A percentile compares a stretch with the other conserved stretches of the same genome.
Evolutionary conservation across 2,329 filamentous ascomycete genomes (phyloP).

Genomic region (Thielaviopsis euricoi): DNA sequence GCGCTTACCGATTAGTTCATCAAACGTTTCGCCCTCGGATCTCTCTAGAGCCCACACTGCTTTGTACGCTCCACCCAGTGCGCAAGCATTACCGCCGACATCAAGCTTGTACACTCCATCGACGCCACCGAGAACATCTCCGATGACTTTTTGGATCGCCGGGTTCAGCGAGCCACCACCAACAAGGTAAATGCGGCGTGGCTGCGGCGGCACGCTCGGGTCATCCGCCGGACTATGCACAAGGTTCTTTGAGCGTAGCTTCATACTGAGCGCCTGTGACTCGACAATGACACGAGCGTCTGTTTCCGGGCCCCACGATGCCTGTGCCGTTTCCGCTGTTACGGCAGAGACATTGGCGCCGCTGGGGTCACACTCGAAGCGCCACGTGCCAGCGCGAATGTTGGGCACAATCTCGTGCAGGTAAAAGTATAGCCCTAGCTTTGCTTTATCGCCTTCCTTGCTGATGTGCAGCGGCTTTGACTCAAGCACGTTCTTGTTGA

Average conservation of each 20-base stretch:
- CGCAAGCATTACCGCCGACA: slow-evolving; percentile 89
- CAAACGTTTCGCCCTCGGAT: slow-evolving; percentile 55
- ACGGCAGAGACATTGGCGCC: slow-evolving; percentile 30
- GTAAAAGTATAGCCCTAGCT: slow-evolving; percentile 86
- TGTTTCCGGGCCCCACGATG: slow-evolving; percentile 34
- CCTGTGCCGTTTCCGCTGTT: slow-evolving; percentile 18
- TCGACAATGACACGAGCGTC: slow-evolving; percentile 83
- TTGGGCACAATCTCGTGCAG: slow-evolving; percentile 93
- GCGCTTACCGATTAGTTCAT: slow-evolving; percentile 65
- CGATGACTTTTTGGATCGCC: slow-evolving; percentile 70
- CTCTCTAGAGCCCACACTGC: slow-evolving; percentile 82
- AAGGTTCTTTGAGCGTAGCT: slow-evolving; percentile 65
- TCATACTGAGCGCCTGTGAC: slow-evolving; percentile 84
- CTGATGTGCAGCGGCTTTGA: slow-evolving; percentile 53
- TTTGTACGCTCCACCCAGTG: slow-evolving; percentile 86
- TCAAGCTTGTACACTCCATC: slow-evolving; percentile 91
- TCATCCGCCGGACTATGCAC: slow-evolving; percentile 36
- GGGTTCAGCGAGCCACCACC: slow-evolving; percentile 82
- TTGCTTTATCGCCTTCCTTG: slow-evolving; percentile 41
- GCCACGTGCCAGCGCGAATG: slow-evolving; percentile 70
- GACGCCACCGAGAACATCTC: slow-evolving; percentile 71
- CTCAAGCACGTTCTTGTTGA: slow-evolving; percentile 56
- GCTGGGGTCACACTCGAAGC: slow-evolving; percentile 47
- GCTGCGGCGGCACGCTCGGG: slow-evolving; percentile 55
- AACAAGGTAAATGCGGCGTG: slow-evolving; percentile 80